Base-by-base conservation (phyloP, 2,329 filamentous ascomycete genomes). In the Pseudogymnoascus sp. region DNA sequence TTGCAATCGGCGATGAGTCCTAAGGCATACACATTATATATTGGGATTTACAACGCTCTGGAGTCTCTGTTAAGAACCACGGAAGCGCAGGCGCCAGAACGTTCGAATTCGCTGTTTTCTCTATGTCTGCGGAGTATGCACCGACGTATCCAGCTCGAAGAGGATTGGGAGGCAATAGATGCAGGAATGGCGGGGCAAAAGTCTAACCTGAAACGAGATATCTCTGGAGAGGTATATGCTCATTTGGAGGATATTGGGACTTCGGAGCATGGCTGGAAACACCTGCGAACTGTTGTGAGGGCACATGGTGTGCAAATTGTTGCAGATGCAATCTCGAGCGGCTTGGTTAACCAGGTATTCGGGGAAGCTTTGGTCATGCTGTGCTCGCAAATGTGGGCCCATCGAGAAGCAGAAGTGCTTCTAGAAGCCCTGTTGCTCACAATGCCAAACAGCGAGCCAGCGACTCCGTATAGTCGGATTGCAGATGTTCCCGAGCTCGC, bases 71-170 rank as follows among this genome's bases (percentile, higher is more conserved):
- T 81, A 3, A 73, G 72, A 38, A 74, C 76, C n/a, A 53, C 47
- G 33, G 47, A 33, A 15, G 47, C 8, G n/a, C 47, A 15, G 28
- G 47, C n/a, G 2, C 47, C 47, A 14, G 47, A 30, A 53, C 47
- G 47, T 7, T 53, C 28, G 1, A 36, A 36, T 58, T 79, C 79
- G 4, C 71, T 83, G 8, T 63, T 82, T 15, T 75, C 76, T 18
- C 78, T 80, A 74, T 80, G 78, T 61, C 71, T 83, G 5, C 73
- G 75, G 59, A 76, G 74, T 62, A 71, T 83, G 12, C 80, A 80
- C 1, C 71, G 72, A 14, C 81, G 78, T 64, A 77, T 82, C 33
- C 67, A 71, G 1, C 72, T 74, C 33, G 75, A 80, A n/a, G 76
- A 81, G 61, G 68, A 69, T 1, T 73, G 73, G 71, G 74, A 78